Percentiles rank a stretch among this genome's conserved stretches.
These are phyloP conservation scores for Mariannaea sp. DNA, from an alignment of 2,329 filamentous ascomycete genomes.

Conservation along the genomic window DNA sequence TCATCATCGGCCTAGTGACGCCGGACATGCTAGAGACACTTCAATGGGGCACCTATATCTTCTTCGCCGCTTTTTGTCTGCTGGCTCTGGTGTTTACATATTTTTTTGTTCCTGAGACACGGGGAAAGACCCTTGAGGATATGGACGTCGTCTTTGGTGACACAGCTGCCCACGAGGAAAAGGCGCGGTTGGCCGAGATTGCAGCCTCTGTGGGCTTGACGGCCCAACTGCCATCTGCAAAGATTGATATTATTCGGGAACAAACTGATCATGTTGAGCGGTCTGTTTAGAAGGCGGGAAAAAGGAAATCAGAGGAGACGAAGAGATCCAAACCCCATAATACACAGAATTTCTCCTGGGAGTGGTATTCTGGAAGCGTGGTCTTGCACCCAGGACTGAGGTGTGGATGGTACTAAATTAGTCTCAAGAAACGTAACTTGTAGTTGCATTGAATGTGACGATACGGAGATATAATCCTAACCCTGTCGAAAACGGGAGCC, in stretches of 20 bases:
- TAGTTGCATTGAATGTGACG: too few species aligned
- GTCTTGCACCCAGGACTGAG: too few species aligned
- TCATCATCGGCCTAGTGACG: constrained; percentile 44
- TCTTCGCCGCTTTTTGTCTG: constrained; percentile 61
- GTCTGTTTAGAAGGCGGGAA: background rate
- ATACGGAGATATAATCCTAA: too few species aligned
- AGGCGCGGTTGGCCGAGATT: constrained; percentile 12
- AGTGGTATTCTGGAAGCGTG: too few species aligned
- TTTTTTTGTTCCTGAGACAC: constrained; percentile 63
- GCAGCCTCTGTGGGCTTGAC: constrained; percentile 16
- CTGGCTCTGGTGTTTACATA: constrained; percentile 56
- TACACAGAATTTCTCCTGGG: too few species aligned
- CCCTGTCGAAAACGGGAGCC: too few species aligned
- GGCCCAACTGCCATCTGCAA: background rate
- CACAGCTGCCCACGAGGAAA: constrained; percentile 16
- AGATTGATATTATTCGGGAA: constrained; percentile 12
- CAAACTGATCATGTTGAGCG: background rate
- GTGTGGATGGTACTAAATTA: too few species aligned
- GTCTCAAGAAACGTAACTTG: too few species aligned
- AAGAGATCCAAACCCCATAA: too few species aligned
- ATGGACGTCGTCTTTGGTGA: constrained; percentile 57
- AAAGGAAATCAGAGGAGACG: too few species aligned
- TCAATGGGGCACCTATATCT: constrained; percentile 60
- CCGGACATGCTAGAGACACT: constrained; percentile 58
- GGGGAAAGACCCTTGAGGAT: constrained; percentile 58